Evolutionary conservation across 805 yeast species (phyloP).

Genomic region (Priceomyces melissophilus): DNA sequence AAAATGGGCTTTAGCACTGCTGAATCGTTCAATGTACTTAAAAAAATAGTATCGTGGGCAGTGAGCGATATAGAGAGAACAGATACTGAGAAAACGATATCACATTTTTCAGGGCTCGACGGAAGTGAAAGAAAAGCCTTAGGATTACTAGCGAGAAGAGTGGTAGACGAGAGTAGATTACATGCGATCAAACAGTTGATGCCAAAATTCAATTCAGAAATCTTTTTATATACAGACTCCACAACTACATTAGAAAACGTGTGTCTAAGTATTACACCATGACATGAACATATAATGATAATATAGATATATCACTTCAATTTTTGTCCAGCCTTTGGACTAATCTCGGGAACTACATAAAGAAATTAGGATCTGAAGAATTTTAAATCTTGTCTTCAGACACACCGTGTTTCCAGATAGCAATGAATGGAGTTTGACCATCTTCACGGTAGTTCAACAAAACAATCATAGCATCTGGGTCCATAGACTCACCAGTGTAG

Average conservation of each 20-base stretch:
- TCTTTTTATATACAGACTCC: constrained; percentile 57
- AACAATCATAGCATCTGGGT: constrained; percentile 98
- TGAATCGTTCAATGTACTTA: constrained; percentile 45
- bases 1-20: constrained; percentile 28
- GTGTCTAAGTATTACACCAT: constrained; percentile 36
- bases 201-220: constrained; percentile 40
- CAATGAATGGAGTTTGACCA: constrained; percentile 96
- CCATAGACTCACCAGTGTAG: constrained; percentile 99
- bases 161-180: constrained; percentile 71
- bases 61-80: constrained; percentile 59
- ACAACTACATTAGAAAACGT: constrained; percentile 70
- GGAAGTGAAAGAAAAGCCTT: constrained; percentile 48
- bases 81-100: constrained; percentile 15
- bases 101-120: constrained; percentile 10
- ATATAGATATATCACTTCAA: constrained; percentile 1
- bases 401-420: constrained; percentile 99
- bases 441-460: constrained; percentile 99
- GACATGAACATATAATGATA: background rate
- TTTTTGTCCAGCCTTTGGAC: too few species aligned
- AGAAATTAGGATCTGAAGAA: background rate
- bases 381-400: constrained; percentile 82
- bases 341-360: background rate
- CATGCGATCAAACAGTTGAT: constrained; percentile 37
- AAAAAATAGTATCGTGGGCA: constrained; percentile 83
- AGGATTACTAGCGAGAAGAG: constrained; percentile 67